These are phyloP conservation scores for Phyllosticta paracitricarpa DNA, from an alignment of 2,329 filamentous ascomycete genomes.

Conservation along the genomic window DNA sequence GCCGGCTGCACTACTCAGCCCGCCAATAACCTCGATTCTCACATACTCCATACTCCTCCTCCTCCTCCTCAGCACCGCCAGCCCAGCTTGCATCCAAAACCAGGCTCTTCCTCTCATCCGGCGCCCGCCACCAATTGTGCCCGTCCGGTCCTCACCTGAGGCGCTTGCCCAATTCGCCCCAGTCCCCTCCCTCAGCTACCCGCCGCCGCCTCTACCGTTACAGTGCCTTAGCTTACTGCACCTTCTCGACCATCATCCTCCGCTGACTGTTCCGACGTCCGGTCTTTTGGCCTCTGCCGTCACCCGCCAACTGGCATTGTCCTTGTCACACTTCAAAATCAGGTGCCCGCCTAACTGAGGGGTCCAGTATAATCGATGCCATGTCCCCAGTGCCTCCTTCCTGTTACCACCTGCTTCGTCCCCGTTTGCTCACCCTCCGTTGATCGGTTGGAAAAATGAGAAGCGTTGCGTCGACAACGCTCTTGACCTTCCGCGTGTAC, in stretches of 20 bases:
- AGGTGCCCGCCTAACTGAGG: neutral
- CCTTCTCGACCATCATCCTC: neutral
- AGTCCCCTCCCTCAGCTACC: neutral
- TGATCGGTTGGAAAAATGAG: conserved; percentile 2
- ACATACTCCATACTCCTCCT: too few species aligned
- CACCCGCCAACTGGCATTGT: neutral
- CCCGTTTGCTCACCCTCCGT: neutral
- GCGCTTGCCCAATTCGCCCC: neutral
- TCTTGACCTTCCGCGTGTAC: conserved; percentile 51
- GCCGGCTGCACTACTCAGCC: neutral
- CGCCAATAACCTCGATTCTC: neutral
- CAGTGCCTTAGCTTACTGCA: neutral
- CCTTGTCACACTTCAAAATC: neutral
- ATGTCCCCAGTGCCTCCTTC: neutral
- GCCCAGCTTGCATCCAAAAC: neutral
- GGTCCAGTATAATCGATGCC: neutral
- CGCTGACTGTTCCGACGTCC: neutral
- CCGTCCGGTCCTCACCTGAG: neutral
- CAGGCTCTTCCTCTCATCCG: neutral
- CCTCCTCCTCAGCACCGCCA: neutral
- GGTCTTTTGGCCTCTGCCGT: neutral
- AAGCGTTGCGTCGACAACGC: conserved; percentile 40
- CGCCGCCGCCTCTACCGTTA: neutral
- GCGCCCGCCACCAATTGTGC: neutral
- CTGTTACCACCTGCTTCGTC: neutral